Conservation (phyloP, 495 filamentous ascomycete genomes). For the Margaritispora aquatica region DNA sequence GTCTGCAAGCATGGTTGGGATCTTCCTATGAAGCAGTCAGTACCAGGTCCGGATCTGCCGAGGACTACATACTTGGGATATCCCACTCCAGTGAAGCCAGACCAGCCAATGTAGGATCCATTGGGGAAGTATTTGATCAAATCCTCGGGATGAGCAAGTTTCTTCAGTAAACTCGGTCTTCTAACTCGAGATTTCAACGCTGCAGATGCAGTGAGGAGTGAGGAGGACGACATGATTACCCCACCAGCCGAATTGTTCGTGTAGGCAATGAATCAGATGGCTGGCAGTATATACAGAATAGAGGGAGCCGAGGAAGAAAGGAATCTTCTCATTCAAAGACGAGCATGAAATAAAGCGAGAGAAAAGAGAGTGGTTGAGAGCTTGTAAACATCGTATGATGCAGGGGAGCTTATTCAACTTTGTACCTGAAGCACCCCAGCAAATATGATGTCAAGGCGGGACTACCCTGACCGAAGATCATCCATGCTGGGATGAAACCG, state of each 20-base stretch:
- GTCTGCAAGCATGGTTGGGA: slow-evolving; percentile 78
- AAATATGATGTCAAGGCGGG: neutral
- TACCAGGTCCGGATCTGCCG: neutral
- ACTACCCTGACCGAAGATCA: neutral
- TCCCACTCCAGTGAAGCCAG: slow-evolving; percentile 85
- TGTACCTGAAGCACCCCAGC: neutral
- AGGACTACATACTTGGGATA: slow-evolving; percentile 68
- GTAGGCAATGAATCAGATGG: too few relatives aligned
- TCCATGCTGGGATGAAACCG: neutral
- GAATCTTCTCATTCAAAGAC: slow-evolving; percentile 3
- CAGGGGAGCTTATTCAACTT: neutral
- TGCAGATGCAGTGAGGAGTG: slow-evolving; percentile 43
- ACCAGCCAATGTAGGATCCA: slow-evolving; percentile 81
- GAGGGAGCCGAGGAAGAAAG: too few relatives aligned
- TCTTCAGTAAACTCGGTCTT: slow-evolving; percentile 71
- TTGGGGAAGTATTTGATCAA: slow-evolving; percentile 74
- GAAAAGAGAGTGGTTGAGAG: neutral
- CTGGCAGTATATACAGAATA: too few relatives aligned
- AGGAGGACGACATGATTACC: slow-evolving; percentile 15
- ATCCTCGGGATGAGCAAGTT: slow-evolving; percentile 73
- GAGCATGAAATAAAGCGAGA: neutral
- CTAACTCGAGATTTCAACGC: slow-evolving; percentile 68
- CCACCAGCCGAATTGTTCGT: too few relatives aligned
- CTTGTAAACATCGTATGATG: slow-evolving; percentile 6
- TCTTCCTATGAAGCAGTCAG: slow-evolving; percentile 48